Evolutionary conservation across 768 basidiomycete genomes (phyloP).

Genomic region (Podaxis carcinomalis): DNA sequence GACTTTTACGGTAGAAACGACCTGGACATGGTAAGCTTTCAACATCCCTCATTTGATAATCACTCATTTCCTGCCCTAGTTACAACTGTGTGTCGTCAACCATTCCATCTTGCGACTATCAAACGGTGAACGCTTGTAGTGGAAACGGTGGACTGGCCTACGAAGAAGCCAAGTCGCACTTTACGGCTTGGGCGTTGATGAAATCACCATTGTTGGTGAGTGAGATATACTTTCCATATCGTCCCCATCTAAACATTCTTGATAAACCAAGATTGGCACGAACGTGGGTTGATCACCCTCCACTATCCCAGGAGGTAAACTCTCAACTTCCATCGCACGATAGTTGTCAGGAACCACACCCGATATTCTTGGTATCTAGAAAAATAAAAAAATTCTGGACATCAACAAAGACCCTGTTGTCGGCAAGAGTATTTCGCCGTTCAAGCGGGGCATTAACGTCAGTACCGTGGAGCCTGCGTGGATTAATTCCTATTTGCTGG

Average conservation of each 20-base stretch:
- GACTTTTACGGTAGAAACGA: slow-evolving; percentile 70
- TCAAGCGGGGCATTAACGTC: slow-evolving; percentile 69
- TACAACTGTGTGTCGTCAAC: slow-evolving; percentile 46
- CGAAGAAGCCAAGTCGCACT: slow-evolving; percentile 68
- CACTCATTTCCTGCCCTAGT: slow-evolving; percentile 25
- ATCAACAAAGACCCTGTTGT: slow-evolving; percentile 66
- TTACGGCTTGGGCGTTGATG: slow-evolving; percentile 69
- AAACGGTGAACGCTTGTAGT: slow-evolving; percentile 24
- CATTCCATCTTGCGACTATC: background rate
- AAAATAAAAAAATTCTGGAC: slow-evolving; percentile 61
- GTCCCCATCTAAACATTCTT: background rate
- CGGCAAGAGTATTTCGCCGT: slow-evolving; percentile 60
- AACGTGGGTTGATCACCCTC: slow-evolving; percentile 19
- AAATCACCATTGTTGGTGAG: slow-evolving; percentile 62
- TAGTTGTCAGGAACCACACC: slow-evolving; percentile 28
- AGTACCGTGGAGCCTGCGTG: slow-evolving; percentile 16
- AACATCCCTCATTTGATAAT: slow-evolving; percentile 6
- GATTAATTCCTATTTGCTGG: background rate
- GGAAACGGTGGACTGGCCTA: slow-evolving; percentile 60
- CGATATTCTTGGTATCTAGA: slow-evolving; percentile 50
- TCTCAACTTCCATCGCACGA: background rate
- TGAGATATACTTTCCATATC: slow-evolving; percentile 1
- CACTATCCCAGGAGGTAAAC: background rate
- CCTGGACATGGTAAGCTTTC: slow-evolving; percentile 52
- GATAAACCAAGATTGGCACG: background rate